Evolutionary conservation across 2,329 filamentous ascomycete species (phyloP).

Genomic region (Xylaria hypoxylon): DNA sequence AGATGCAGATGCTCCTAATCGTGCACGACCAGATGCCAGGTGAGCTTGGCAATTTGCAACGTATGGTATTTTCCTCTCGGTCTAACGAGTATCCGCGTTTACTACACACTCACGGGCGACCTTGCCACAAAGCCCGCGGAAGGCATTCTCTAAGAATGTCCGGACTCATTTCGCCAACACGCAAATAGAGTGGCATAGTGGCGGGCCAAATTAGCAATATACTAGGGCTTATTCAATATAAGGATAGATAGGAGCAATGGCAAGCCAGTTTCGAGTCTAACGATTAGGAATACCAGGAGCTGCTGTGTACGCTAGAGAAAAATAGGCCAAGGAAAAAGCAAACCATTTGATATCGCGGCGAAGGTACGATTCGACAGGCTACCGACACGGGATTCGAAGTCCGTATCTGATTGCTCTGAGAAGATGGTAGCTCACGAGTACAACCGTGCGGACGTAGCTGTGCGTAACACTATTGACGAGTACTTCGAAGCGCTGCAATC

Average conservation of each 20-base stretch:
- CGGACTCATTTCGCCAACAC: background rate
- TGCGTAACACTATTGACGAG: constrained; percentile 43
- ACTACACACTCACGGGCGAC: background rate
- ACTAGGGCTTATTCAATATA: background rate
- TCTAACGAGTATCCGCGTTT: background rate
- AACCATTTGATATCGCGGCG: constrained; percentile 33
- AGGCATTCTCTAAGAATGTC: constrained; percentile 4
- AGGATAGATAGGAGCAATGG: constrained; percentile 33
- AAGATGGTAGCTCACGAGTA: constrained; percentile 43
- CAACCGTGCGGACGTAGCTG: constrained; percentile 30
- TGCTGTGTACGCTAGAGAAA: constrained; percentile 31
- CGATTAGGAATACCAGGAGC: constrained; percentile 17
- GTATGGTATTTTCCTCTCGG: constrained; percentile 42
- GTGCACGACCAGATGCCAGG: constrained; percentile 22
- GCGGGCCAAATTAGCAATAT: background rate
- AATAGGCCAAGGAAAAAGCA: fast-evolving
- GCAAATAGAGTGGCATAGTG: background rate
- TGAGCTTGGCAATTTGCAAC: constrained; percentile 41
- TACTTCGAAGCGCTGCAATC: constrained; percentile 18
- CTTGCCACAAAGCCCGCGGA: background rate
- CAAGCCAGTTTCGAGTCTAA: constrained; percentile 6
- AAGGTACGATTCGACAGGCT: constrained; percentile 37
- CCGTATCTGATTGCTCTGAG: constrained; percentile 27
- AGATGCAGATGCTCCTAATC: constrained; percentile 33
- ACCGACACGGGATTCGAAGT: constrained; percentile 42